Base-by-base conservation (phyloP, 768 basidiomycete species). In the Naganishia vishniacii region DNA sequence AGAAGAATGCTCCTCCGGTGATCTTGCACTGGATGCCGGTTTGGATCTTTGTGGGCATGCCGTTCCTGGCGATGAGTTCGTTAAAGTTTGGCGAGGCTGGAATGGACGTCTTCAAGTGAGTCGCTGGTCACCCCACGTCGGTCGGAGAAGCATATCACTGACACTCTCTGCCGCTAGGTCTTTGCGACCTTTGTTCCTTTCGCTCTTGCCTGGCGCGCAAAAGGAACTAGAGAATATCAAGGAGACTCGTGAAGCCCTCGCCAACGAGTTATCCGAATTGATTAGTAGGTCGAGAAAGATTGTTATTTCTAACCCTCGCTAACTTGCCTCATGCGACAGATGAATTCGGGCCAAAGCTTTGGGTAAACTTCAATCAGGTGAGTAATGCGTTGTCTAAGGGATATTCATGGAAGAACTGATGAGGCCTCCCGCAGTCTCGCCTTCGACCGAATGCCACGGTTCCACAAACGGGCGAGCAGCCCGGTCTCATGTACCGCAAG, bases 31-130 rank as follows among this genome's bases (percentile, higher is more conserved):
- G 82, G 78, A 87, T 90, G 2, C 94, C 94, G 0, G 82, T 92
- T 70, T 72, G 88, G 9, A 85, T 91, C 62, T 80, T 88, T 63
- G 79, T 83, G 20, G 80, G 84, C 1, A 77, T 97, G 31, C 94
- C 94, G 15, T 84, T 89, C 75, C 87, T 94, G 81, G 92, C 89
- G 62, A 89, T 88, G 72, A 89, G 91, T 5, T 90, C 94, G 6
- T 83, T 98, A 59, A 94, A 95, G 77, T 98, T 98, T 71, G 94
- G 94, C 45, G 94, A 98, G 76, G 94, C 93, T 34, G 94, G 93
- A 25, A 87, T 95, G 85, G 94, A 98, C 71, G 91, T 98, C 28
- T 81, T 92, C 60, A 97, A 97, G 92, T 93, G 70, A 69, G 88
- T 79, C n/a, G 51, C n/a, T 49, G 4, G 20, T 2, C 3, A 25